Evolutionary conservation across 768 basidiomycete species (phyloP).

Genomic region (Porpolomopsis calyptriformis): DNA sequence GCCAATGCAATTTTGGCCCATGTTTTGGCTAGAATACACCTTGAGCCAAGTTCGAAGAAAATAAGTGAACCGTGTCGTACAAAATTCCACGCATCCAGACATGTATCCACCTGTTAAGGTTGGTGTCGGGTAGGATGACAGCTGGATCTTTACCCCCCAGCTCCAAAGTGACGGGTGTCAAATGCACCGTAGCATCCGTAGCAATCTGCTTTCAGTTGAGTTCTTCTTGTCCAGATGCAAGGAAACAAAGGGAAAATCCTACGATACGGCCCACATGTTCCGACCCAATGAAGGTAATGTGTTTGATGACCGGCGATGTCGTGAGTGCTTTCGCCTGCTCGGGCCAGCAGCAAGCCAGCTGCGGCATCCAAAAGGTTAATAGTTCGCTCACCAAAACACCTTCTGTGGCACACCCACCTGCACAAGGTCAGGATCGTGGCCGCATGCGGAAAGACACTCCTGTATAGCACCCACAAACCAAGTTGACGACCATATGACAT

Average conservation of each 20-base stretch:
- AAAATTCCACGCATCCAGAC: conserved; percentile 87
- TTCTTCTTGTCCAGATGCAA: too few species aligned
- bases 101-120: conserved; percentile 69
- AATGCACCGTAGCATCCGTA: conserved; percentile 68
- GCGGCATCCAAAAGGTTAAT: not conserved
- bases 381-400: not conserved
- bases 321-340: conserved; percentile 79
- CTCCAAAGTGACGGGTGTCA: conserved; percentile 89
- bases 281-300: conserved; percentile 92
- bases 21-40: conserved; percentile 56
- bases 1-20: conserved; percentile 95
- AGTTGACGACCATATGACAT: conserved; percentile 82
- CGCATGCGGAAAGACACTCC: conserved; percentile 67
- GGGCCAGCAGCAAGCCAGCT: conserved; percentile 83
- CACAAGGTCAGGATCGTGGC: conserved; percentile 78
- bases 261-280: conserved; percentile 70
- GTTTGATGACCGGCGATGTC: conserved; percentile 67
- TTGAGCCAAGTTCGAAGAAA: not conserved
- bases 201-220: conserved; percentile 48
- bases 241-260: conserved; percentile 9
- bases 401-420: conserved; percentile 54
- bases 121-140: conserved; percentile 77
- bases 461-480: conserved; percentile 78
- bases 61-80: conserved; percentile 36
- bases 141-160: conserved; percentile 94